Base-by-base conservation (phyloP, 208 protist genomes). In the Trypanosoma cruzi region DNA sequence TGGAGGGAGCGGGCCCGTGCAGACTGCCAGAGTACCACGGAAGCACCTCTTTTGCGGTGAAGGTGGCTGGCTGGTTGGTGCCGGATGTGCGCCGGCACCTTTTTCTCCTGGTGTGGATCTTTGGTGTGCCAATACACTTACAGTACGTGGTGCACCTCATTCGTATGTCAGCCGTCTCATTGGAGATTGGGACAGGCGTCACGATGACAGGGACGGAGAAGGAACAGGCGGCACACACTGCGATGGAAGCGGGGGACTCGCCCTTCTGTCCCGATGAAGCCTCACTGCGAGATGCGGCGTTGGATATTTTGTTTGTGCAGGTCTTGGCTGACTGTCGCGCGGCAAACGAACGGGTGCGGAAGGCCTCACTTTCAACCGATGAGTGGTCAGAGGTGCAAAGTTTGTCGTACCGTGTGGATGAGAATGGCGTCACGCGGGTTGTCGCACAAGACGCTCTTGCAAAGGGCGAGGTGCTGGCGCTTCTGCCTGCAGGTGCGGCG, bases 21-120 rank as follows among this genome's bases (percentile, higher is more conserved):
- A 3, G 46, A 4, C 16, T 50, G 46, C 46, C 11, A 50, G 16
- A 8, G 6, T 3, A 50, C 20, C 18, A 8, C 18, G 16, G 16
- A 50, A 13, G 4, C 20, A 22, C 18, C 4, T 34, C 53, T 42
- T 75, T 82, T 49, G 67, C 63, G 13, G 24, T 68, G 32, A 58
- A 65, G 28, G 64, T 71, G 16, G 40, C 63, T 8, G 36, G 54
- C 3, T 81, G 84, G 84, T 60, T 64, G 0, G 10, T 78, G 5
- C 56, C 75, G 18, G 88, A 89, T 29, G 67, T 89, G 0, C 63
- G 66, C 36, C 68, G 81, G 13, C 78, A 92, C 55, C 49, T 95
- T 42, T 89, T 92, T 54, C 66, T 87, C 55, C 36, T 87, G 18
- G 79, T 86, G 34, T 93, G 83, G 84, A 68, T 88, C 0, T 95